These are phyloP conservation scores for Lentinula sp. DNA, from an alignment of 768 basidiomycete genomes.

Conservation along the genomic window DNA sequence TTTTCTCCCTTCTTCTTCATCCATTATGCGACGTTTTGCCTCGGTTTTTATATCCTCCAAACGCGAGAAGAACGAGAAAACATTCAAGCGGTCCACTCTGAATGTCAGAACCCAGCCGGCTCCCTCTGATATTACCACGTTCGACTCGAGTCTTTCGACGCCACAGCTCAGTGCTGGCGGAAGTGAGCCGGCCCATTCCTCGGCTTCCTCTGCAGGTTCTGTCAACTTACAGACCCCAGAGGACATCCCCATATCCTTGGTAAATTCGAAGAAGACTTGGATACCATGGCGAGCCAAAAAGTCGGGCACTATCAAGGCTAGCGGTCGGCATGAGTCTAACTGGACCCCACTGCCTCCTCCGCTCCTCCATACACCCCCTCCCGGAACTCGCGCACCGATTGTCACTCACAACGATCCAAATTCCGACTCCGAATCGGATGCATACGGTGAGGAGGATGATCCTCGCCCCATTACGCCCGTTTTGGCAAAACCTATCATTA, in stretches of 20 bases:
- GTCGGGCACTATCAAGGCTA: conserved; percentile 18
- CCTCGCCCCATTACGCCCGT: conserved; percentile 8
- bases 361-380: conserved; percentile 15
- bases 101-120: background rate
- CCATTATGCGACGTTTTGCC: conserved; percentile 57
- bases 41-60: conserved; percentile 45
- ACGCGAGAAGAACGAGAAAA: conserved; percentile 28
- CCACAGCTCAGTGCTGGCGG: conserved; percentile 26
- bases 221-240: conserved; percentile 57
- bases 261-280: conserved; percentile 40
- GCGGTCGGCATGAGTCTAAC: conserved; percentile 18
- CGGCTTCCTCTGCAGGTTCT: conserved; percentile 58
- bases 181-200: conserved; percentile 37
- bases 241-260: conserved; percentile 28
- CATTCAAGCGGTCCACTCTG: conserved; percentile 23
- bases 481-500: conserved; percentile 12
- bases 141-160: conserved; percentile 13
- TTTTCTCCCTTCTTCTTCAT: background rate
- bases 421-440: conserved; percentile 30
- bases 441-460: conserved; percentile 14
- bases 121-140: background rate
- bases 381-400: conserved; percentile 8
- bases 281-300: conserved; percentile 47
- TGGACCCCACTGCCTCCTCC: conserved; percentile 24
- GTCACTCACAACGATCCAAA: conserved; percentile 29